Conservation (phyloP, 345 rosid genomes). For the Gossypioides kirkii region DNA sequence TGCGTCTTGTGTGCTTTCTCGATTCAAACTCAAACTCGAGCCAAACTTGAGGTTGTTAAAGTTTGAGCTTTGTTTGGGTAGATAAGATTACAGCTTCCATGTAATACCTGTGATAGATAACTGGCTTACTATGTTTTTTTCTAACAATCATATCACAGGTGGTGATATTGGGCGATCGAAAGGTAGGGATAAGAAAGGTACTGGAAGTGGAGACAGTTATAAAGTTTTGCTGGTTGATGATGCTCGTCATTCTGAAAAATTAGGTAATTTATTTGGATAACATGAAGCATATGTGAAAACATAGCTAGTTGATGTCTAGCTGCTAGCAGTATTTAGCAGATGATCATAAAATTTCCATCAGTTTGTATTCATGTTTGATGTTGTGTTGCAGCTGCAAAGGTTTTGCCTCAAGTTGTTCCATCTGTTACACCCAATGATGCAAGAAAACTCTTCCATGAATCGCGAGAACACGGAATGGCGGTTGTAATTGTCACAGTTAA, state of each 20-base stretch:
- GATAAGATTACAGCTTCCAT: background rate
- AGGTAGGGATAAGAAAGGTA: constrained; percentile 16
- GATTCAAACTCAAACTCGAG: too few species aligned
- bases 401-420: constrained; percentile 32
- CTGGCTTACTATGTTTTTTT: background rate
- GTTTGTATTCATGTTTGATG: background rate
- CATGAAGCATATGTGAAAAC: background rate
- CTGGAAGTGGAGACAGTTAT: constrained; percentile 30
- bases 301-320: background rate
- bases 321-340: background rate
- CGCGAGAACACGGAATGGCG: constrained; percentile 26
- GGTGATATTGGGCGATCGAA: constrained; percentile 30
- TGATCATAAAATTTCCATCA: background rate
- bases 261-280: constrained; percentile 19
- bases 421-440: constrained; percentile 29
- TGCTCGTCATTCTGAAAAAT: constrained; percentile 23
- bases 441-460: constrained; percentile 24
- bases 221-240: constrained; percentile 32
- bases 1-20: too few species aligned
- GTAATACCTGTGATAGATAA: background rate
- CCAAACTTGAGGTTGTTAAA: too few species aligned
- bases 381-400: constrained; percentile 25
- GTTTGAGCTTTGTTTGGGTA: too few species aligned
- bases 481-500: constrained; percentile 31
- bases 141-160: constrained; percentile 14